Base-by-base conservation (phyloP, 164 flowering plant genomes). In the Aristolochia californica region DNA sequence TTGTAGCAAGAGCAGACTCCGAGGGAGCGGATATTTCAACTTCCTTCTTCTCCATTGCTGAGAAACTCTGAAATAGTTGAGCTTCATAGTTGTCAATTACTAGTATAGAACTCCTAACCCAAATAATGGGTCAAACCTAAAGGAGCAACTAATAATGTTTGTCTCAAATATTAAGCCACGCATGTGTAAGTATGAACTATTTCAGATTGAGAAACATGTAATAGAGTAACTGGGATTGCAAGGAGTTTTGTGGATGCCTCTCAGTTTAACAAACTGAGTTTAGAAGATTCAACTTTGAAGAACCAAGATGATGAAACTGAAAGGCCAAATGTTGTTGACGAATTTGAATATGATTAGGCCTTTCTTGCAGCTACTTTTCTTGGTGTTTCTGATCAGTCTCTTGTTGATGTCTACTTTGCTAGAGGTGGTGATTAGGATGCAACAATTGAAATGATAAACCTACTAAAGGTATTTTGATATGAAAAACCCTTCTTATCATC, bases 391-490 rank as follows among this genome's bases (percentile, higher is more conserved):
- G 54, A 45, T 27, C 52, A 59, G 34, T 53, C 54, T n/a, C 58
- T 65, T 18, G 48, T 34, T 24, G 68, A 65, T 54, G 63, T 65
- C 38, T 65, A 65, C 59, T 45, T 45, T 30, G 58, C 57, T 55
- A 59, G 54, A 45, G 48, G 11, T 2, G 47, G 63, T 44, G 59
- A 65, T 40, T 14, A 59, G 47, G 59, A 53, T 4, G 53, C 63
- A 16, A 34, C 68, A 4, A 55, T 59, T 34, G 68, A 65, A 2
- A 65, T 65, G 68, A 23, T 65, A 48, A 23, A 11, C 20, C 58
- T 51, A 58, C 68, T 65, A 13, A 59, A 65, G 68, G 68, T 65
- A 59, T 20, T n/a, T n/a, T n/a, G n/a, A n/a, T n/a, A n/a, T n/a
- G n/a, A n/a, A n/a, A n/a, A n/a, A n/a, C n/a, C n/a, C n/a, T n/a